Conservation (phyloP, 2,329 filamentous ascomycete genomes). For the Neoscytalidium dimidiatum region DNA sequence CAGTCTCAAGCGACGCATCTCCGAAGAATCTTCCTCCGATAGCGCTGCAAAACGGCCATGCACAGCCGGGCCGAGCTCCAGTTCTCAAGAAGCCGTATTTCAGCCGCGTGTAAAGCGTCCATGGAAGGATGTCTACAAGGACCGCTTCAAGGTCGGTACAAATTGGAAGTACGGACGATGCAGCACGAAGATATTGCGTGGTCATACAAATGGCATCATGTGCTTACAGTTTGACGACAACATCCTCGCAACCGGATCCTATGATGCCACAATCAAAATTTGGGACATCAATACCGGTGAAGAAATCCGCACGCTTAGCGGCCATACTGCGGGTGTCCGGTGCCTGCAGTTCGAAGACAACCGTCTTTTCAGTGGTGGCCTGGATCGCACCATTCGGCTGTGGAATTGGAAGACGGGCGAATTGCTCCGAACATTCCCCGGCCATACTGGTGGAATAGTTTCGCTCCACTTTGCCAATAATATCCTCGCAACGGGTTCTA, state of each 20-base stretch:
- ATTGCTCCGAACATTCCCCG: conserved; percentile 77
- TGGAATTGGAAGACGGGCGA: conserved; percentile 97
- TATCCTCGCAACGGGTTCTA: conserved; percentile 83
- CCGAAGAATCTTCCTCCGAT: conserved; percentile 26
- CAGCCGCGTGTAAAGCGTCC: conserved; percentile 58
- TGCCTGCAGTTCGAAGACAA: conserved; percentile 91
- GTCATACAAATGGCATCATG: conserved; percentile 86
- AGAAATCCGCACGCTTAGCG: conserved; percentile 79
- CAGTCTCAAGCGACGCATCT: conserved; percentile 33
- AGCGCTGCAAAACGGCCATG: conserved; percentile 36
- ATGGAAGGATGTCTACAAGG: conserved; percentile 97
- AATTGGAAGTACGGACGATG: conserved; percentile 98
- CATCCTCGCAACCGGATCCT: conserved; percentile 89
- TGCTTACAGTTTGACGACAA: conserved; percentile 81
- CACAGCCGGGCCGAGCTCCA: conserved; percentile 21
- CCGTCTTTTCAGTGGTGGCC: conserved; percentile 85
- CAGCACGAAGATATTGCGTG: conserved; percentile 79
- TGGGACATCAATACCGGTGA: conserved; percentile 92
- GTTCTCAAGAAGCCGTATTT: conserved; percentile 43
- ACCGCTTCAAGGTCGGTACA: conserved; percentile 90
- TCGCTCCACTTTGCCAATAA: conserved; percentile 84
- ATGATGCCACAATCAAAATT: conserved; percentile 92
- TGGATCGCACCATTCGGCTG: conserved; percentile 85
- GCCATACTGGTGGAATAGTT: conserved; percentile 81
- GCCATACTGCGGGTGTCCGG: conserved; percentile 81